Conservation (phyloP, 306 rosid species). For the Luffa acutangula region DNA sequence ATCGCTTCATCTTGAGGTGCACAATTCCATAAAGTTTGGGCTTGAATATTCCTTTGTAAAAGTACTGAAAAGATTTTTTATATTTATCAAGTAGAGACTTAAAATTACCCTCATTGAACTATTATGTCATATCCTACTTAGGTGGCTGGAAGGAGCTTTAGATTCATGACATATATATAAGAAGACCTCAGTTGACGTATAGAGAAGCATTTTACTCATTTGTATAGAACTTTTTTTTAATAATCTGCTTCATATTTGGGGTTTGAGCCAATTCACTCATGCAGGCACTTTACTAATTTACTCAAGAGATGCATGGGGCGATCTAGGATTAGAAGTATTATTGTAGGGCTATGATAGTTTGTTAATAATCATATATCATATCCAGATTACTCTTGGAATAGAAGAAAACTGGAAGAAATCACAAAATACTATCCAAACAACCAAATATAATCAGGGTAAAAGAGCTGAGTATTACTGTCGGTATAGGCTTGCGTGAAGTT, state of each 20-base stretch:
- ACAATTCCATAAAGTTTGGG: background rate
- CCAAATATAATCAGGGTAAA: background rate
- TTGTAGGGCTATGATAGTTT: background rate
- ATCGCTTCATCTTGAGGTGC: background rate
- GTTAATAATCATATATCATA: background rate
- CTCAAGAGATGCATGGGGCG: background rate
- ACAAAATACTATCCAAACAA: constrained; percentile 3
- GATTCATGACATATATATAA: background rate
- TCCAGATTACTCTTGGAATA: background rate
- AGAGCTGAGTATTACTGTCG: constrained; percentile 33
- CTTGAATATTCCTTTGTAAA: too few relatives aligned
- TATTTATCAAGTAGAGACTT: background rate
- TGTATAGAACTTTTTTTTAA: too few relatives aligned
- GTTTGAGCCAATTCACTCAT: background rate
- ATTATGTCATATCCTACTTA: background rate
- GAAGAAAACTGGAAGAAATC: constrained; percentile 10
- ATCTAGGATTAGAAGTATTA: background rate
- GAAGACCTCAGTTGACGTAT: background rate
- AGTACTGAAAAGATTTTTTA: background rate
- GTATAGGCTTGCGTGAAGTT: constrained; percentile 44
- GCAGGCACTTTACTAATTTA: background rate
- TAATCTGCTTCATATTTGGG: background rate
- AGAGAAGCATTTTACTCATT: background rate
- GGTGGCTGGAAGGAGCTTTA: background rate
- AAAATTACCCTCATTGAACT: background rate